These are phyloP conservation scores for Sclerotinia subarctica DNA, from an alignment of 2,329 filamentous ascomycete species.

Conservation along the genomic window DNA sequence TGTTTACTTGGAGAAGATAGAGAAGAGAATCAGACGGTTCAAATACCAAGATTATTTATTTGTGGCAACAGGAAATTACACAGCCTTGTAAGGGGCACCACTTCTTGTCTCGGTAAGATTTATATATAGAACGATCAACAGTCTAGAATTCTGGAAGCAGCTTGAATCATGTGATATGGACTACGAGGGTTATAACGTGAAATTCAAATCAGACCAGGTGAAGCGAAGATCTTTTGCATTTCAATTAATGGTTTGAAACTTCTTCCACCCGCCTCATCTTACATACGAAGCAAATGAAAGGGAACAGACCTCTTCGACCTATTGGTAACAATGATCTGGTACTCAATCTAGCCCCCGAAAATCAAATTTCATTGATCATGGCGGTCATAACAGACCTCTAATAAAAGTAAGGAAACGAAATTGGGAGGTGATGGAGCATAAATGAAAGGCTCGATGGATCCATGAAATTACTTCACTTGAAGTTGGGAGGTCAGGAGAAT, in stretches of 20 bases:
- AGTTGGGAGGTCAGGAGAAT: slow-evolving; percentile 1
- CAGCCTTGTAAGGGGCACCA: slow-evolving; percentile 20
- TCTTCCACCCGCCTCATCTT: slow-evolving; percentile 11
- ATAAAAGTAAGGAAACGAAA: background rate
- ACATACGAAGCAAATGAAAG: slow-evolving; percentile 4
- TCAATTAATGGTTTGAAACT: slow-evolving; percentile 15
- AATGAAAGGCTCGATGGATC: background rate
- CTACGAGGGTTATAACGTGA: background rate
- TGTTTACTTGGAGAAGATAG: slow-evolving; percentile 5
- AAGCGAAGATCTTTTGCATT: slow-evolving; percentile 11
- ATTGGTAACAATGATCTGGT: slow-evolving; percentile 1
- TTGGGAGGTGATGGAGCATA: background rate
- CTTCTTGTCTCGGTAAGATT: slow-evolving; percentile 20
- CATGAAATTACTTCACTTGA: slow-evolving; percentile 16
- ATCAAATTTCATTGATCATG: slow-evolving; percentile 2
- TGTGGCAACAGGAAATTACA: slow-evolving; percentile 21
- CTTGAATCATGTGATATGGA: slow-evolving; percentile 17
- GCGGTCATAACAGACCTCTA: slow-evolving; percentile 12
- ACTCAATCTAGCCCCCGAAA: slow-evolving; percentile 7
- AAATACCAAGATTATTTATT: slow-evolving; percentile 21
- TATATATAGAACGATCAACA: slow-evolving; percentile 18
- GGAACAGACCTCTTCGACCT: background rate
- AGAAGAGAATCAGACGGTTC: slow-evolving; percentile 16
- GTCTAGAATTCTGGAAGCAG: slow-evolving; percentile 1
- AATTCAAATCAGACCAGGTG: slow-evolving; percentile 6